Percentiles rank a stretch among this genome's conserved stretches.
These are phyloP conservation scores for Aspergillus sp. DNA, from an alignment of 2,329 filamentous ascomycete species.

Conservation along the genomic window DNA sequence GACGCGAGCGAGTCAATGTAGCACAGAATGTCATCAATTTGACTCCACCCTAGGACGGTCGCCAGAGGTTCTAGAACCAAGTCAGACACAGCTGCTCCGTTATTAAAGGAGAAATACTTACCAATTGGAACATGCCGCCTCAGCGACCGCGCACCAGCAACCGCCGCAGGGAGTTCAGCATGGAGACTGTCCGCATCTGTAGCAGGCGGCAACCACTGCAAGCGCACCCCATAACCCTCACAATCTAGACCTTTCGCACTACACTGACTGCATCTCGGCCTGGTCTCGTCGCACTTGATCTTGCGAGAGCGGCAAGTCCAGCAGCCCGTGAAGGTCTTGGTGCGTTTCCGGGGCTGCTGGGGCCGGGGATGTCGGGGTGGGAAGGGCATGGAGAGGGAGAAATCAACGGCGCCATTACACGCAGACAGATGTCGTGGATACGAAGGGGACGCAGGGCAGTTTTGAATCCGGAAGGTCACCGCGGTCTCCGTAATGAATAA, in stretches of 20 bases:
- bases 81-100: not conserved
- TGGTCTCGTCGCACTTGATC: constrained; percentile 23
- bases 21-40: not conserved
- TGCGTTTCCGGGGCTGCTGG: constrained; percentile 5
- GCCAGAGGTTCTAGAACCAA: not conserved
- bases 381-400: not conserved
- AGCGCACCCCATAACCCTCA: not conserved
- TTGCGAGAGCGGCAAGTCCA: constrained; percentile 25
- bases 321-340: constrained; percentile 26
- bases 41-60: not conserved
- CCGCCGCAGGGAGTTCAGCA: not conserved
- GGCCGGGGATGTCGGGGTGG: not conserved
- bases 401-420: not conserved
- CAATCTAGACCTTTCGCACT: not conserved
- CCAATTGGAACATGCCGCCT: not conserved
- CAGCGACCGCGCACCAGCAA: not conserved
- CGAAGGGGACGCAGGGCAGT: not conserved
- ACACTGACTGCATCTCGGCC: not conserved
- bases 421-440: no score
- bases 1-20: not conserved
- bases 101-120: not conserved
- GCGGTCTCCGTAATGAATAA: no score
- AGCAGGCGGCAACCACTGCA: not conserved
- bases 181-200: not conserved
- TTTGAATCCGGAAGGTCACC: not conserved